phyloP scores from a whole-genome alignment of 1,139 yeast genomes.

The Yamadazyma conglobata region DNA sequence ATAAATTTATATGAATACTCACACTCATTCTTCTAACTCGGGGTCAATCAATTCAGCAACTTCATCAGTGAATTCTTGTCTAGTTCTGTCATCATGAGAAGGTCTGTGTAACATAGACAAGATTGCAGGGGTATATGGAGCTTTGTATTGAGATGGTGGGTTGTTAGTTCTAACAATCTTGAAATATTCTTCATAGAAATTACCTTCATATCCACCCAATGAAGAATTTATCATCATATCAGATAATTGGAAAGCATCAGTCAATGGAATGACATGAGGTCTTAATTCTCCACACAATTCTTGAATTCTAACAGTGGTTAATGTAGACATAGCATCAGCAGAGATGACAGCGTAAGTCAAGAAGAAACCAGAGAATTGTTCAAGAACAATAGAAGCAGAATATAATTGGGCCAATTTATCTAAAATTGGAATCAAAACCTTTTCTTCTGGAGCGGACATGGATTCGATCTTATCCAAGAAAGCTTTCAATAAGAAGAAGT shows the following conservation, averaged over 20 bases:
- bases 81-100: constrained; percentile 35
- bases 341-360: constrained; percentile 35
- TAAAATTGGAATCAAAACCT: constrained; percentile 27
- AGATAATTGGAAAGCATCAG: constrained; percentile 48
- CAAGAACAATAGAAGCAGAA: constrained; percentile 30
- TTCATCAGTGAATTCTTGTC: constrained; percentile 39
- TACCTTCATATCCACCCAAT: constrained; percentile 44
- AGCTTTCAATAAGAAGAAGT: constrained; percentile 33
- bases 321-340: constrained; percentile 30
- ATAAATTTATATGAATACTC: no score
- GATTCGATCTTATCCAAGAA: constrained; percentile 26
- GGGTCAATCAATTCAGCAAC: constrained; percentile 30
- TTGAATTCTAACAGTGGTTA: constrained; percentile 32
- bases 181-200: constrained; percentile 46
- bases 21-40: constrained; percentile 8
- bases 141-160: constrained; percentile 36
- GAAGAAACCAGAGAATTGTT: constrained; percentile 38
- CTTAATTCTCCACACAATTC: constrained; percentile 36
- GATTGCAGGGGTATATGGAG: constrained; percentile 38
- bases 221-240: constrained; percentile 44
- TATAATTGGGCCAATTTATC: constrained; percentile 27
- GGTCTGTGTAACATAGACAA: constrained; percentile 38
- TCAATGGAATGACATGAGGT: constrained; percentile 43
- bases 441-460: constrained; percentile 20
- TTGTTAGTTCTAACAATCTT: constrained; percentile 33